Conservation (phyloP, 2,329 filamentous ascomycete genomes). For the Eutypella sp. region DNA sequence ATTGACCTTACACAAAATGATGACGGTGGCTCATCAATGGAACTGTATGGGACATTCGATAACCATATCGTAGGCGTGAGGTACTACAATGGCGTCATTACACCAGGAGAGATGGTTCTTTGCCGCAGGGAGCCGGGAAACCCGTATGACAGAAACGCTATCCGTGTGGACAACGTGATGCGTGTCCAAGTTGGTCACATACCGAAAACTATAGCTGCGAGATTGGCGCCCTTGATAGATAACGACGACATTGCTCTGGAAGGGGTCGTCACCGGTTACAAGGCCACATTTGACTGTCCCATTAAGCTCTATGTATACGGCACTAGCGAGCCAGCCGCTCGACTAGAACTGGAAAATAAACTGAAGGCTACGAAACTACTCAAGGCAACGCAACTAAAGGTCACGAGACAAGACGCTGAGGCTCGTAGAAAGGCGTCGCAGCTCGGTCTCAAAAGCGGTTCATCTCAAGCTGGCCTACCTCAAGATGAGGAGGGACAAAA, state of each 20-base stretch:
- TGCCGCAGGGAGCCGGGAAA: slow-evolving; percentile 59
- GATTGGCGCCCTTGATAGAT: slow-evolving; percentile 69
- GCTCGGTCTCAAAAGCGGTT: slow-evolving; percentile 33
- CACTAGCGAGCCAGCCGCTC: slow-evolving; percentile 48
- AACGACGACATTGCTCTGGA: slow-evolving; percentile 59
- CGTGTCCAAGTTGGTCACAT: slow-evolving; percentile 75
- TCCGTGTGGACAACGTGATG: slow-evolving; percentile 73
- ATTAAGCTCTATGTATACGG: slow-evolving; percentile 66
- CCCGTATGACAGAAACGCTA: slow-evolving; percentile 68
- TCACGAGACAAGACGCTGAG: slow-evolving; percentile 49
- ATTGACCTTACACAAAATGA: slow-evolving; percentile 41
- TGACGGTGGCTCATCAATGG: slow-evolving; percentile 29
- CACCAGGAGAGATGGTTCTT: slow-evolving; percentile 52
- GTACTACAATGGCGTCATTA: slow-evolving; percentile 54
- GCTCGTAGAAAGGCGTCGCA: slow-evolving; percentile 39
- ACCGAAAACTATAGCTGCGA: slow-evolving; percentile 60
- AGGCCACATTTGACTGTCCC: slow-evolving; percentile 66
- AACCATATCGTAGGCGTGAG: slow-evolving; percentile 53
- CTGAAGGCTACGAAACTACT: slow-evolving; percentile 64
- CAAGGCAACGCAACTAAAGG: slow-evolving; percentile 49
- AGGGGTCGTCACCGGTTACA: slow-evolving; percentile 62
- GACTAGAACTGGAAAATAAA: slow-evolving; percentile 50
- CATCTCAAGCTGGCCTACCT: slow-evolving; percentile 31
- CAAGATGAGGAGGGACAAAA: slow-evolving; percentile 27
- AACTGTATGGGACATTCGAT: slow-evolving; percentile 44